Evolutionary conservation across 257 asterid genomes (phyloP).

Genomic region (Haberlea rhodopensis): DNA sequence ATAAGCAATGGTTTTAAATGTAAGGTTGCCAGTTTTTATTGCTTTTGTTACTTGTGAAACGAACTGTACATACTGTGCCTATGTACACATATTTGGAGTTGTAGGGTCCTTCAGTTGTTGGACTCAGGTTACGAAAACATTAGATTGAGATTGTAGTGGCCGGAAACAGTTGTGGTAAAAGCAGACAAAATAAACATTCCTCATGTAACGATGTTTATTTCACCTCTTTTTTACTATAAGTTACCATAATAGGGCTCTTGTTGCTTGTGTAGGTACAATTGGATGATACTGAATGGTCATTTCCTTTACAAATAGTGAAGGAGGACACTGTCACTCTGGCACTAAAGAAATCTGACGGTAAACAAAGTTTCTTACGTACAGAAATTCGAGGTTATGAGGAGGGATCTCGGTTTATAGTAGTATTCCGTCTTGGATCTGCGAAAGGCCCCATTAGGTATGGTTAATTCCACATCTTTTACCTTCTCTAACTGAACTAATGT

Average conservation of each 20-base stretch:
- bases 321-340: slow-evolving; percentile 77
- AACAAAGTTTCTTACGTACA: slow-evolving; percentile 55
- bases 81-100: not conserved
- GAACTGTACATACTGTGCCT: not conserved
- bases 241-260: slow-evolving; percentile 17
- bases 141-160: not conserved
- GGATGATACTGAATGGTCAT: slow-evolving; percentile 89
- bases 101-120: not conserved
- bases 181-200: no score
- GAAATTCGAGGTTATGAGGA: slow-evolving; percentile 99
- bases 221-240: not conserved
- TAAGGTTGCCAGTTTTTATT: not conserved
- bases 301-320: slow-evolving; percentile 79
- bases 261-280: slow-evolving; percentile 58
- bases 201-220: slow-evolving; percentile 1
- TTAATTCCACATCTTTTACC: slow-evolving; percentile 14
- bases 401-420: slow-evolving; percentile 92
- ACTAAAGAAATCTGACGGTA: slow-evolving; percentile 62
- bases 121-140: not conserved
- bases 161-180: no score
- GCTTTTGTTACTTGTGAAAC: not conserved
- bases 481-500: slow-evolving; percentile 23
- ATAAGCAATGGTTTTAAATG: not conserved
- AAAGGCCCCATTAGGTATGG: slow-evolving; percentile 85
- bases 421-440: slow-evolving; percentile 80